These are phyloP conservation scores for Coemansia erecta DNA, from an alignment of 192 early-diverging fungal genomes.

Conservation along the genomic window DNA sequence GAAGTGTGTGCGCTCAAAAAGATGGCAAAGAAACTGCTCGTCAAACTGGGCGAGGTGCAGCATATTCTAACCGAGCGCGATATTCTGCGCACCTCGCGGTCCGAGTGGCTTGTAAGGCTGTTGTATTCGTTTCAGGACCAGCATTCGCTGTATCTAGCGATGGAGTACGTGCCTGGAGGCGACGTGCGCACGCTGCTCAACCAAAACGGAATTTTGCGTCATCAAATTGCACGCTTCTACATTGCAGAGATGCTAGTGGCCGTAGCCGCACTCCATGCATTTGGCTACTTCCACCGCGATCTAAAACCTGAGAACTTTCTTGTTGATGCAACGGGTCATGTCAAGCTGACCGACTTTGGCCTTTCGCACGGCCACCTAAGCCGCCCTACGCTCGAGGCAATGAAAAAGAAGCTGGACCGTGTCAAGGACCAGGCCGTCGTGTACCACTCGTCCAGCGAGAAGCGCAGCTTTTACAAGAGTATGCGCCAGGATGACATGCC, in stretches of 20 bases:
- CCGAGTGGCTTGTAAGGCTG: conserved; percentile 82
- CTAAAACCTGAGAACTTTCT: conserved; percentile 89
- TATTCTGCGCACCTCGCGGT: conserved; percentile 63
- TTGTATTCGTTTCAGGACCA: conserved; percentile 85
- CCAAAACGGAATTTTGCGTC: conserved; percentile 66
- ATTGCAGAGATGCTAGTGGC: conserved; percentile 82
- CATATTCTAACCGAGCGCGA: conserved; percentile 75
- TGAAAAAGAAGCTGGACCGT: conserved; percentile 51
- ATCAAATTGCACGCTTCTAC: conserved; percentile 82
- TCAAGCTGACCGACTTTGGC: conserved; percentile 89
- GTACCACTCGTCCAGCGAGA: conserved; percentile 49
- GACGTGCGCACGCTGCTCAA: conserved; percentile 77
- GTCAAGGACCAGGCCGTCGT: conserved; percentile 56
- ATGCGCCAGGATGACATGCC: conserved; percentile 58
- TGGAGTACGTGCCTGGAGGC: conserved; percentile 66
- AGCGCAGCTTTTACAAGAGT: conserved; percentile 45
- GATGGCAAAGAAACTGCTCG: conserved; percentile 67
- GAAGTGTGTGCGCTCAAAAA: conserved; percentile 73
- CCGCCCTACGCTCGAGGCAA: conserved; percentile 39
- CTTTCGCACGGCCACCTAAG: conserved; percentile 79
- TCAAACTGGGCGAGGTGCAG: conserved; percentile 63
- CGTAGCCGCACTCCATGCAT: conserved; percentile 75
- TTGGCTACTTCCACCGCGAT: conserved; percentile 92
- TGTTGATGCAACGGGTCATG: conserved; percentile 69
- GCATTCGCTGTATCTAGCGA: conserved; percentile 69